Evolutionary conservation across 2,329 filamentous ascomycete genomes (phyloP).

Genomic region (Rhinocladiella mackenziei): DNA sequence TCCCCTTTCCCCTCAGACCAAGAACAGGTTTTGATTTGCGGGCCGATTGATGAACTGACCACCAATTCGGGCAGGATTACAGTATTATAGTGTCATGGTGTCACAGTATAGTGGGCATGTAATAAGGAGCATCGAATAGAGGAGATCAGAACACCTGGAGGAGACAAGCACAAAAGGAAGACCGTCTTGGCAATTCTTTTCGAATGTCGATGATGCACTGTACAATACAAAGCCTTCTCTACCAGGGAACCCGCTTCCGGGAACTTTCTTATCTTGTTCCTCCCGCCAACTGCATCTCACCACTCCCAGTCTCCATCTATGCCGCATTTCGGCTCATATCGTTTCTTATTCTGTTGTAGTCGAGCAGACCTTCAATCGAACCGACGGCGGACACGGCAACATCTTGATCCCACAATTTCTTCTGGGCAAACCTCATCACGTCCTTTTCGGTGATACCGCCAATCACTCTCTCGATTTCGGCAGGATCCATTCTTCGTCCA

Average conservation of each 20-base stretch:
- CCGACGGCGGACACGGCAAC: constrained; percentile 90
- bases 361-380: constrained; percentile 75
- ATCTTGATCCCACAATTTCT: constrained; percentile 96
- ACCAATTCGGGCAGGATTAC: too few relatives aligned
- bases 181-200: constrained; percentile 15
- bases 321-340: constrained; percentile 76
- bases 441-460: constrained; percentile 89
- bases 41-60: too few relatives aligned
- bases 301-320: constrained; percentile 29
- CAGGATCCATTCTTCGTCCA: constrained; percentile 81
- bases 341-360: constrained; percentile 55
- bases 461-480: constrained; percentile 91
- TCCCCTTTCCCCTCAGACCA: too few relatives aligned
- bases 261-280: too few relatives aligned
- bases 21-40: too few relatives aligned
- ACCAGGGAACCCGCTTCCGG: too few relatives aligned
- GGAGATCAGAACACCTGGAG: too few relatives aligned
- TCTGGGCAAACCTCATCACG: constrained; percentile 92
- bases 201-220: constrained; percentile 18
- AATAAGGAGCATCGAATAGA: too few relatives aligned
- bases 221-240: constrained; percentile 16
- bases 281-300: neutral
- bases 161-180: neutral
- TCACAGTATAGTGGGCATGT: too few relatives aligned
- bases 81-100: too few relatives aligned